Conservation (phyloP, 2,329 filamentous ascomycete genomes). For the Aspergillus carbonarius region DNA sequence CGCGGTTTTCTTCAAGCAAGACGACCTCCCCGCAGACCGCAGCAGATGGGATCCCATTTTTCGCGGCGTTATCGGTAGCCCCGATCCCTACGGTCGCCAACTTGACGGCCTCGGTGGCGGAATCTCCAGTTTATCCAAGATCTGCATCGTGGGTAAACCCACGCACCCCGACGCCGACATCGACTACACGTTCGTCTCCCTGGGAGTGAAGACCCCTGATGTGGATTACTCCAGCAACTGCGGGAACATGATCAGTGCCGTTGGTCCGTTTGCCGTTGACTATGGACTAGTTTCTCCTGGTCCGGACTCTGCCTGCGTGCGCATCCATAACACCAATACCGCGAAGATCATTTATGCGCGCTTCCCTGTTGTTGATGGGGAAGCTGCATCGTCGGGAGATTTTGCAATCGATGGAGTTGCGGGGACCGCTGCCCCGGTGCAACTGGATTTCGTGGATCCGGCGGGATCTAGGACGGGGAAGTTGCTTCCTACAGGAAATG, state of each 20-base stretch:
- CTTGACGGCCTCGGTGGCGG: slow-evolving; percentile 71
- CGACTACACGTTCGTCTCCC: slow-evolving; percentile 69
- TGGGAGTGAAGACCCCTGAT: slow-evolving; percentile 61
- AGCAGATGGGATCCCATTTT: slow-evolving; percentile 56
- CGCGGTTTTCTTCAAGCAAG: slow-evolving; percentile 59
- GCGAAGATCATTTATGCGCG: slow-evolving; percentile 60
- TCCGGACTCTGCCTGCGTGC: slow-evolving; percentile 39
- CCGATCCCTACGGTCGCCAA: slow-evolving; percentile 66
- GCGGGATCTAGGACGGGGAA: slow-evolving; percentile 64
- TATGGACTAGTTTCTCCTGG: not conserved
- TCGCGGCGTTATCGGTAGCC: slow-evolving; percentile 61
- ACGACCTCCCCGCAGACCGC: slow-evolving; percentile 51
- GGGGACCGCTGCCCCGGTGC: slow-evolving; percentile 57
- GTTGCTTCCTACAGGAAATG: slow-evolving; percentile 60
- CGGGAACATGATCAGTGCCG: slow-evolving; percentile 68
- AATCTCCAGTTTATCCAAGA: slow-evolving; percentile 67
- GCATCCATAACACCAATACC: slow-evolving; percentile 71
- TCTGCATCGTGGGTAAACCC: slow-evolving; percentile 63
- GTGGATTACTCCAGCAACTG: slow-evolving; percentile 71
- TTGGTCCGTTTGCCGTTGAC: slow-evolving; percentile 66
- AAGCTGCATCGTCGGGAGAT: slow-evolving; percentile 52
- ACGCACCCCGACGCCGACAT: slow-evolving; percentile 55
- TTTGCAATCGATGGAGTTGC: slow-evolving; percentile 66
- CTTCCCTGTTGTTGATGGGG: slow-evolving; percentile 53
- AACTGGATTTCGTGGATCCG: slow-evolving; percentile 62